Percentiles rank a stretch among this genome's conserved stretches.
These are phyloP conservation scores for Fusarium beomiforme DNA, from an alignment of 2,329 filamentous ascomycete species.

Conservation along the genomic window DNA sequence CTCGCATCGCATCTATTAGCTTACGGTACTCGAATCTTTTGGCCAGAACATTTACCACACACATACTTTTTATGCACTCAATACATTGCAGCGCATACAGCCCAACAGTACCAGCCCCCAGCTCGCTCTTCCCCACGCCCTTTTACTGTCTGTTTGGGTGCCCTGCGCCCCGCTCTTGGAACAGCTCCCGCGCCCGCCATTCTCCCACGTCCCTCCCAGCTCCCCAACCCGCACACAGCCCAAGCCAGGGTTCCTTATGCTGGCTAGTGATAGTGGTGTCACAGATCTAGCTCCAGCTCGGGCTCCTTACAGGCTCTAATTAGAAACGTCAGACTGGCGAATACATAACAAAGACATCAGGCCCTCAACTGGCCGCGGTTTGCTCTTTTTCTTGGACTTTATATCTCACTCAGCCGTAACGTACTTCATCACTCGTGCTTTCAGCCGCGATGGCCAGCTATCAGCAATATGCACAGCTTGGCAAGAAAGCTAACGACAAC, in stretches of 20 bases:
- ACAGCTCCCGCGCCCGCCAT: conserved; percentile 18
- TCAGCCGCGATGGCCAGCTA: conserved; percentile 42
- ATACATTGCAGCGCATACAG: background rate
- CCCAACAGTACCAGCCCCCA: conserved; percentile 11
- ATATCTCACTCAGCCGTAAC: conserved; percentile 2
- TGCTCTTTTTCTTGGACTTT: background rate
- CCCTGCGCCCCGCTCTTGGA: conserved; percentile 11
- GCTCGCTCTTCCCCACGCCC: conserved; percentile 9
- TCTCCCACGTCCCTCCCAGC: background rate
- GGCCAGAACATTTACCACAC: background rate
- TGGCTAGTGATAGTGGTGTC: conserved; percentile 33
- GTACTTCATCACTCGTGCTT: background rate
- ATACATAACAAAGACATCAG: conserved; percentile 33
- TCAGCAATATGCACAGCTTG: conserved; percentile 43
- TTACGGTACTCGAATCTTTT: background rate
- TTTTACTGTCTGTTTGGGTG: conserved; percentile 2
- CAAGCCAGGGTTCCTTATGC: conserved; percentile 24
- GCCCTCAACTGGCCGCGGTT: background rate
- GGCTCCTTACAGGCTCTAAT: conserved; percentile 11
- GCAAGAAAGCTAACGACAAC: conserved; percentile 36
- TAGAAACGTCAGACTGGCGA: conserved; percentile 9
- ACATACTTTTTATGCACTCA: background rate
- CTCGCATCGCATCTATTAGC: background rate
- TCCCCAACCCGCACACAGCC: conserved; percentile 8
- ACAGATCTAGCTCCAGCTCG: conserved; percentile 13